Evolutionary conservation across 306 rosid species (phyloP).

Genomic region (Citrullus mucosospermus): DNA sequence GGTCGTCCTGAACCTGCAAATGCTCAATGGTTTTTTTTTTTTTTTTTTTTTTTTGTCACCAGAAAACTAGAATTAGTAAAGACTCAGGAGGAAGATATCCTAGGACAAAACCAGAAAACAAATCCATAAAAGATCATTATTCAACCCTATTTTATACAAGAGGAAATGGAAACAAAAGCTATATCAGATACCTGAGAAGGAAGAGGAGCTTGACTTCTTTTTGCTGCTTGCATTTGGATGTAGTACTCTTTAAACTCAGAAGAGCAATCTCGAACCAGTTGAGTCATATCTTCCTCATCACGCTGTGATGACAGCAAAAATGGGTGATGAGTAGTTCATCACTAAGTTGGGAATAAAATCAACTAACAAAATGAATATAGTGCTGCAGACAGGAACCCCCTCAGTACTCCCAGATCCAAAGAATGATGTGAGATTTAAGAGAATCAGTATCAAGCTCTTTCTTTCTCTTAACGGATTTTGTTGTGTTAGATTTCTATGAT

Average conservation of each 20-base stretch:
- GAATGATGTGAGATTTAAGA: background rate
- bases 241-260: slow-evolving; percentile 87
- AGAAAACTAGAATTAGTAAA: background rate
- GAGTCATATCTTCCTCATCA: slow-evolving; percentile 79
- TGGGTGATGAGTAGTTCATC: background rate
- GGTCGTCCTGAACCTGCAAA: slow-evolving; percentile 63
- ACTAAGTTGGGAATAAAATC: background rate
- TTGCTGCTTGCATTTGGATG: slow-evolving; percentile 95
- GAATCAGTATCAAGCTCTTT: background rate
- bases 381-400: background rate
- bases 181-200: slow-evolving; percentile 63
- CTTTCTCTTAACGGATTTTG: background rate
- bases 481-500: background rate
- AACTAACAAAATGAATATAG: background rate
- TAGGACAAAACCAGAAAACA: background rate
- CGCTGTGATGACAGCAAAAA: slow-evolving; percentile 33
- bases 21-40: background rate
- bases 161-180: background rate
- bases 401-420: background rate
- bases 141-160: background rate
- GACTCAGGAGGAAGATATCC: background rate
- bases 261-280: slow-evolving; percentile 62
- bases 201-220: slow-evolving; percentile 85
- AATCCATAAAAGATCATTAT: background rate
- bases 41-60: background rate